Evolutionary conservation across 2,329 filamentous ascomycete genomes (phyloP).

Genomic region (Hysterium pulicare): DNA sequence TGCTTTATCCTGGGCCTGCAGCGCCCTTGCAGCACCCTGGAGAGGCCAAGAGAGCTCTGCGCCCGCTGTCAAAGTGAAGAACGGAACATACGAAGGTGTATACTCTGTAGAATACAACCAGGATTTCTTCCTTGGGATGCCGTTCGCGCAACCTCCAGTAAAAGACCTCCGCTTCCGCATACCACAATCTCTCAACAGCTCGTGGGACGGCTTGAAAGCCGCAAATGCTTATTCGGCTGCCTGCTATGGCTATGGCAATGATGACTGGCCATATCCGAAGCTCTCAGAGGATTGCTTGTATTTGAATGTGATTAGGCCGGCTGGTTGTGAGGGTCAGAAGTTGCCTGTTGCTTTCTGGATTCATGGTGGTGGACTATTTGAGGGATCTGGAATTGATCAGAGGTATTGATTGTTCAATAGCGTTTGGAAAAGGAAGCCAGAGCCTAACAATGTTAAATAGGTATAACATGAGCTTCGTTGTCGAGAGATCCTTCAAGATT

Average conservation of each 20-base stretch:
- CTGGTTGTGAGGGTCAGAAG: conserved; percentile 39
- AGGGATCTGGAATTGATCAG: conserved; percentile 39
- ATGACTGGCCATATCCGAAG: conserved; percentile 11
- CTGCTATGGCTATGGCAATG: conserved; percentile 31
- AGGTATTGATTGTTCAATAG: conserved; percentile 59
- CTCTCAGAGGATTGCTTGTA: conserved; percentile 54
- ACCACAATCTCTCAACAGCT: conserved; percentile 46
- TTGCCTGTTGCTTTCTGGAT: conserved; percentile 59
- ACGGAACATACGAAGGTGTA: conserved; percentile 42
- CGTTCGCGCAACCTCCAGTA: conserved; percentile 57
- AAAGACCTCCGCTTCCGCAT: conserved; percentile 51
- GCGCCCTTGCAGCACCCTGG: neutral
- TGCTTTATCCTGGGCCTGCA: neutral
- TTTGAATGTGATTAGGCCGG: conserved; percentile 55
- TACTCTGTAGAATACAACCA: conserved; percentile 40
- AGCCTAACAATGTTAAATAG: no score
- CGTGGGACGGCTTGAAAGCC: conserved; percentile 28
- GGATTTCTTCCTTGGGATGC: conserved; percentile 46
- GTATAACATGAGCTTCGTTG: conserved; percentile 59
- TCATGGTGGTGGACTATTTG: conserved; percentile 45
- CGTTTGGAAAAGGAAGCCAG: no score
- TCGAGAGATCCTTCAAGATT: conserved; percentile 35
- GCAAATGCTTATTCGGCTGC: conserved; percentile 32
- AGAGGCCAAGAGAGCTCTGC: neutral
- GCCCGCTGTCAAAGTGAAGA: conserved; percentile 35